phyloP scores from a whole-genome alignment of 495 filamentous ascomycete genomes.

The Trichoderma gamsii region DNA sequence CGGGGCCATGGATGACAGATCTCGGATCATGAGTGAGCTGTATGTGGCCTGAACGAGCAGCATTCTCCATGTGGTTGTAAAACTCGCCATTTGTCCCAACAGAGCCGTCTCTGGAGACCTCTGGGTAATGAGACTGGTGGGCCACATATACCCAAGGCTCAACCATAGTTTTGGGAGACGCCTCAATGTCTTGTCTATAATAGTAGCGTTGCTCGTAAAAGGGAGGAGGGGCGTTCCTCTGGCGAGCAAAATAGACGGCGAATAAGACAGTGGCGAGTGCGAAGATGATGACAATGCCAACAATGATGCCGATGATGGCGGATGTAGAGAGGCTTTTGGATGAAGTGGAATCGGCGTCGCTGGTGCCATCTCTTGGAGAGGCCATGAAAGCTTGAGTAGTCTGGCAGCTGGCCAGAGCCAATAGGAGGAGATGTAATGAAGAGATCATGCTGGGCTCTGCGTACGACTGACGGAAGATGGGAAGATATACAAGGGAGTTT shows the following conservation, averaged over 20 bases:
- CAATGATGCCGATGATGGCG: slow-evolving; percentile 41
- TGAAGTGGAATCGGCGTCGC: slow-evolving; percentile 18
- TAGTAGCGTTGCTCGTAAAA: background rate
- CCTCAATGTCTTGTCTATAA: background rate
- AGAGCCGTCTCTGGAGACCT: background rate
- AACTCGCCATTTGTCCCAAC: slow-evolving; percentile 26
- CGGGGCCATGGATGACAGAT: slow-evolving; percentile 16
- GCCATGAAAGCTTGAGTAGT: slow-evolving; percentile 26
- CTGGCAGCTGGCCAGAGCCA: background rate
- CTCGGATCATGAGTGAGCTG: slow-evolving; percentile 19
- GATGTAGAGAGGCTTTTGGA: background rate
- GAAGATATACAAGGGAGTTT: background rate
- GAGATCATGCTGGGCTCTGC: background rate
- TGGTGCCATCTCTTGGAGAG: slow-evolving; percentile 31
- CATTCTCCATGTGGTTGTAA: slow-evolving; percentile 23
- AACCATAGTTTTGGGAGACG: background rate
- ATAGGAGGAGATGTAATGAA: background rate
- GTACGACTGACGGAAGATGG: background rate
- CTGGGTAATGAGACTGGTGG: background rate
- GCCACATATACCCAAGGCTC: background rate
- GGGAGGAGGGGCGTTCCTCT: slow-evolving; percentile 22
- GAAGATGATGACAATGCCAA: slow-evolving; percentile 34
- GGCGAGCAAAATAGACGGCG: slow-evolving; percentile 35
- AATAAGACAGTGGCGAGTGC: slow-evolving; percentile 34
- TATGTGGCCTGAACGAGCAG: slow-evolving; percentile 16